These are phyloP conservation scores for Cladorrhinum sp. DNA, from an alignment of 2,329 filamentous ascomycete species.

Conservation along the genomic window DNA sequence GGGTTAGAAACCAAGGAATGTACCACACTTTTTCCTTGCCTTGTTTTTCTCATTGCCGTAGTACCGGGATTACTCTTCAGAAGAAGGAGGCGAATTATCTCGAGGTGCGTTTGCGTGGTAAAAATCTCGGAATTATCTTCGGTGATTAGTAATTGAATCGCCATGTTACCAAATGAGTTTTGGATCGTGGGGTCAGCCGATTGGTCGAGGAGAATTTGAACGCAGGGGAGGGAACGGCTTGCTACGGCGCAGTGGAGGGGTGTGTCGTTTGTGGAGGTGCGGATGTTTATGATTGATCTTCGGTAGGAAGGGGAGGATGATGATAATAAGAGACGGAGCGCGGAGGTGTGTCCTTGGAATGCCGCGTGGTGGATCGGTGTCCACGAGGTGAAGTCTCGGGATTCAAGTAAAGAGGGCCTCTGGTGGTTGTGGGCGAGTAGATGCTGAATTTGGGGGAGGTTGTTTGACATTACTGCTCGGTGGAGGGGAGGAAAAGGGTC, in stretches of 20 bases:
- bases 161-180: not conserved
- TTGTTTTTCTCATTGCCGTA: not conserved
- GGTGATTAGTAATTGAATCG: not conserved
- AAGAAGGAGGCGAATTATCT: not conserved
- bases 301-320: not conserved
- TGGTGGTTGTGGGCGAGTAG: not conserved
- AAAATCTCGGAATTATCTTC: not conserved
- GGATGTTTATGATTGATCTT: not conserved
- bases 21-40: not conserved
- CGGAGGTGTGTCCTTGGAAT: not conserved
- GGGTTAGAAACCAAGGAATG: not conserved
- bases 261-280: not conserved
- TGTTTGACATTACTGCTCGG: not conserved
- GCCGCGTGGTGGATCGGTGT: not conserved
- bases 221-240: not conserved
- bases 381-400: not conserved
- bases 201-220: not conserved
- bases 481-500: not conserved
- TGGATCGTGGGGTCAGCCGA: not conserved
- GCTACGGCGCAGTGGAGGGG: not conserved
- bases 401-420: not conserved
- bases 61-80: not conserved
- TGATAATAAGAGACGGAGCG: not conserved
- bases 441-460: not conserved
- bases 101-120: not conserved